Evolutionary conservation across 2,329 filamentous ascomycete genomes (phyloP).

Genomic region (Seiridium unicorne): DNA sequence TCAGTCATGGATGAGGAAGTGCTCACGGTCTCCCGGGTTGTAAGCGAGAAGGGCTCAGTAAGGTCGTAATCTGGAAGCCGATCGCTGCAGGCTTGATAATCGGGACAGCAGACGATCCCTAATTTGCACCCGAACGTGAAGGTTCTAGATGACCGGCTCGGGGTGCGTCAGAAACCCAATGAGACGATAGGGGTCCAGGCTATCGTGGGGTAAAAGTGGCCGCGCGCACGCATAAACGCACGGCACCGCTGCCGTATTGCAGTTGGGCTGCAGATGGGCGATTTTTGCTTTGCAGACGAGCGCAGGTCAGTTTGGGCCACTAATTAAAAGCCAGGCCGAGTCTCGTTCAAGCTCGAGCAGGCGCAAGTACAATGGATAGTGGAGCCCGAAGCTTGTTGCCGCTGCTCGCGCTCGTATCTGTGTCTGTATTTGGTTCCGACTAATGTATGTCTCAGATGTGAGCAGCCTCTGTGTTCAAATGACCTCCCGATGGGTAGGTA

Average conservation of each 20-base stretch:
- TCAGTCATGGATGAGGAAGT: background rate
- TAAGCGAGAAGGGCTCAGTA: background rate
- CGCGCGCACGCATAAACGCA: background rate
- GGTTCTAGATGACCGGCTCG: background rate
- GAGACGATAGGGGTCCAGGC: slow-evolving; percentile 4
- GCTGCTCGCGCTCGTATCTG: too few relatives aligned
- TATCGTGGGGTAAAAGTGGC: slow-evolving; percentile 8
- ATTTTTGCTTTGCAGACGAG: background rate
- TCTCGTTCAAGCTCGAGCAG: background rate
- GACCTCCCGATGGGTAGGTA: too few relatives aligned
- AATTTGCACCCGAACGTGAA: background rate
- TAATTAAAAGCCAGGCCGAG: background rate
- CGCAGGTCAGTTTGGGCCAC: background rate
- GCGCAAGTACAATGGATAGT: background rate
- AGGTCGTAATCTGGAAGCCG: background rate
- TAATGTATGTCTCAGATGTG: too few relatives aligned
- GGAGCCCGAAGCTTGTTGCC: too few relatives aligned
- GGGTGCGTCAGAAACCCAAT: slow-evolving; percentile 1
- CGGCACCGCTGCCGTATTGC: background rate
- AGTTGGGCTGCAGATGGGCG: slow-evolving; percentile 8
- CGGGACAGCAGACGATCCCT: background rate
- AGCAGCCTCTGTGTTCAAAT: too few relatives aligned
- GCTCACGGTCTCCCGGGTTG: background rate
- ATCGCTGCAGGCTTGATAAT: background rate
- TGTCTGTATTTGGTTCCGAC: too few relatives aligned